Evolutionary conservation across 1,284 basidiomycete genomes (phyloP), one percentile per base, ranked within the genome.

Genomic region (Naganishia albida): DNA sequence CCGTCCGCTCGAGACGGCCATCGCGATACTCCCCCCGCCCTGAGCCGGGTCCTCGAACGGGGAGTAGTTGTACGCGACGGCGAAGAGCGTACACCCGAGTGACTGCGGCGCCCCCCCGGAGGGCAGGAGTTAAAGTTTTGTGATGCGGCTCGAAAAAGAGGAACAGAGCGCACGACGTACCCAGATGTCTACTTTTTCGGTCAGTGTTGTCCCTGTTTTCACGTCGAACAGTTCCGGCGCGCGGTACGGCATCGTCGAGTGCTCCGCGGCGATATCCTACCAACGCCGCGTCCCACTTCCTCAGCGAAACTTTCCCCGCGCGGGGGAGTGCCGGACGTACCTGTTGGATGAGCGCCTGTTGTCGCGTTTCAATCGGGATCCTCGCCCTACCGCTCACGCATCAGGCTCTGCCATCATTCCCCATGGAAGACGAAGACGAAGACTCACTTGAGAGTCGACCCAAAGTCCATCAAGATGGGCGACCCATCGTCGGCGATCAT

Each of bases 391-490:
- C 3, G 25, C 12, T 44, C 25, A 54, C 7, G 7, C 16, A n/a
- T n/a, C n/a, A 10, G 10, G 34, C 34, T 34, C 34, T 34, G 34
- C 34, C 4, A 4, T 10, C 34, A 34, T 1, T 34, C 12, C 34
- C 34, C 4, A 34, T 10, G 10, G 34, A 34, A 34, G n/a, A n/a
- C n/a, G n/a, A 34, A 34, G 10, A 34, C 6, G 40, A 30, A 20
- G 16, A 64, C 77, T 54, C 49, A 77, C 77, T 78, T 78, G 60
- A 75, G 76, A 2, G 76, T 86, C 69, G 91, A 95, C 16, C 95
- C 95, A 80, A 99, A 95, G 80, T 99, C 95, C 95, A 99, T 99
- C 18, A 99, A 84, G 69, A 99, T 90, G 0, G 93, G 90, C 13
- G 86, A 86, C 6, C 90, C 91, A 66, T 96, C 91, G 73, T 97